Conservation (phyloP, 192 early-diverging fungal genomes). For the Linnemannia zychae region DNA sequence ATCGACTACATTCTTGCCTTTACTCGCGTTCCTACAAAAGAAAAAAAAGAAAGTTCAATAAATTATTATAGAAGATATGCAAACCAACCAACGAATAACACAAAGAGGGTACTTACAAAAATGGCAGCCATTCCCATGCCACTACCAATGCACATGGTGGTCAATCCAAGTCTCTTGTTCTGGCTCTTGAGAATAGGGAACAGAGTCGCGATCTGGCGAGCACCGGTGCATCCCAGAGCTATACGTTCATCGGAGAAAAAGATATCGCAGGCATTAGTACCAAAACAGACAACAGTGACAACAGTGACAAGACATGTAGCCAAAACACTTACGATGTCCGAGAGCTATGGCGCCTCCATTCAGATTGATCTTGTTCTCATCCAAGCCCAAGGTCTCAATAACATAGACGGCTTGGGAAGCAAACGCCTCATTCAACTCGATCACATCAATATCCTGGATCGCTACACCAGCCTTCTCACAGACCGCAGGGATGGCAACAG, state of each 20-base stretch:
- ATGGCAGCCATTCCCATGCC: conserved; percentile 51
- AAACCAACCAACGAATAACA: background rate
- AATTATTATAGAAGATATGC: background rate
- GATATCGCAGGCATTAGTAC: conserved; percentile 92
- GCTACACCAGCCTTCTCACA: conserved; percentile 83
- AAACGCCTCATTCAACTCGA: conserved; percentile 98
- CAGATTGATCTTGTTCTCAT: conserved; percentile 92
- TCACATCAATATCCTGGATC: conserved; percentile 86
- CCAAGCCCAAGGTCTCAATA: conserved; percentile 88
- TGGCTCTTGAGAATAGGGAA: conserved; percentile 80
- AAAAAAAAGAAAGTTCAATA: background rate
- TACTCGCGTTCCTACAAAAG: background rate
- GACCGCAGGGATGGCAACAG: conserved; percentile 91
- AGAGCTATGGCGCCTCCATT: conserved; percentile 63
- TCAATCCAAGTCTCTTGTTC: conserved; percentile 46
- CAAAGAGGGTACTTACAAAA: background rate
- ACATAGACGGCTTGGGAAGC: conserved; percentile 96
- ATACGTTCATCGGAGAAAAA: conserved; percentile 79
- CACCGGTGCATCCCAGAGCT: conserved; percentile 89
- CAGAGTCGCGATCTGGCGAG: conserved; percentile 95
- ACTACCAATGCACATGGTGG: conserved; percentile 58
- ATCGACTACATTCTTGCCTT: background rate
- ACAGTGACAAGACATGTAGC: too few species aligned
- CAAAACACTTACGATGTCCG: conserved; percentile 27
- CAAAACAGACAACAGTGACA: too few species aligned